Evolutionary conservation across 352 stramenopile species (phyloP), one percentile per base, ranked within the genome.

Genomic region (Pythium brachiatum): DNA sequence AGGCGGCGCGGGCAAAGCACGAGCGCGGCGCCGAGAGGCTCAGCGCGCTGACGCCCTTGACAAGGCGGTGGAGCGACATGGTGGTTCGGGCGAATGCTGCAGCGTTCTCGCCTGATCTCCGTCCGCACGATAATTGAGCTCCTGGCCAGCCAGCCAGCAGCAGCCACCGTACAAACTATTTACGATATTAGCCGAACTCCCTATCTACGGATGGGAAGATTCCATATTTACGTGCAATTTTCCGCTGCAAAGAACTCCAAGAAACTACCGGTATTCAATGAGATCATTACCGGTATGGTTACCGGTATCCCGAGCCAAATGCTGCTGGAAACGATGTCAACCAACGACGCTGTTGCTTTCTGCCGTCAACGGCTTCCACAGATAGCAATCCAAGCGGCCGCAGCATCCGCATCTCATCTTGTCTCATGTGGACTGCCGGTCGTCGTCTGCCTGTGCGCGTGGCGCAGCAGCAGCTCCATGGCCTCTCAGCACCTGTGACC

Each of bases 31-130:
- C 72, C n/a, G 75, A 72, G 52, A 90, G 64, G 51, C 66, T 73
- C 44, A 92, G 74, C 62, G 79, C 67, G 61, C 67, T 72, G 52
- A 92, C 74, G 69, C 81, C 60, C 53, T 75, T 74, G 66, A 85
- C 66, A 56, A 92, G 67, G 63, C 76, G 80, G 69, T 85, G 79
- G 67, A 78, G 57, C 50, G 60, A 62, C 57, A 71, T 66, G 56
- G 29, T 21, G 16, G 20, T 31, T 21, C 21, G 48, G 1, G 25
- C n/a, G 16, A 13, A 25, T 32, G 18, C 38, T 44, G 23, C 27
- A 27, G 15, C 23, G n/a, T 44, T 16, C 31, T 54, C 23, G 29
- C 27, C 21, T 38, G 56, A 36, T 55, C 53, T 59, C 53, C n/a
- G 50, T 58, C 60, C 60, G 60, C 60, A 66, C 47, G 51, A 64